Conservation (phyloP, 2,329 filamentous ascomycete genomes). For the Cordyceps pruinosa region DNA sequence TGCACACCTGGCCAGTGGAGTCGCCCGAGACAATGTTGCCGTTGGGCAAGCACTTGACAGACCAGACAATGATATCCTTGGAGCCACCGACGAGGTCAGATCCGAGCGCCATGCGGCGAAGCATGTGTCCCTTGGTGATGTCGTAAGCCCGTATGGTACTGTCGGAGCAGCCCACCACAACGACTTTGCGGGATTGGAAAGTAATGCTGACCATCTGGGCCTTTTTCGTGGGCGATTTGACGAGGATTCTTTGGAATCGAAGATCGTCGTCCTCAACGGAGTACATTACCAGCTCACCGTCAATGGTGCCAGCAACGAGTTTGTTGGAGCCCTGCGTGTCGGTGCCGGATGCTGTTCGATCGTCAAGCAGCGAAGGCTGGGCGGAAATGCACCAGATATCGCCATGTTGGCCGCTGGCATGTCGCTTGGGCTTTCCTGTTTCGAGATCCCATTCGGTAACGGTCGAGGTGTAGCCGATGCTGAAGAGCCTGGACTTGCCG, state of each 20-base stretch:
- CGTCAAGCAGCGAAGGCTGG: constrained; percentile 54
- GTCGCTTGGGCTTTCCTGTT: constrained; percentile 67
- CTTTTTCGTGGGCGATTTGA: constrained; percentile 73
- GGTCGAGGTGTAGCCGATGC: constrained; percentile 86
- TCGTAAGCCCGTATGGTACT: constrained; percentile 91
- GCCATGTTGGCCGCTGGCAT: constrained; percentile 86
- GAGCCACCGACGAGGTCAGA: constrained; percentile 68
- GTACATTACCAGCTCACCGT: constrained; percentile 82
- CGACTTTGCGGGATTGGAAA: constrained; percentile 76
- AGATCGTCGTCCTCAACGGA: constrained; percentile 80
- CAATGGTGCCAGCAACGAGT: constrained; percentile 80
- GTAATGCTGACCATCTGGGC: constrained; percentile 84
- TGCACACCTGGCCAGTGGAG: constrained; percentile 84
- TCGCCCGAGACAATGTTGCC: constrained; percentile 93
- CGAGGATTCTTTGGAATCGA: constrained; percentile 68
- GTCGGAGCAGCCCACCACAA: constrained; percentile 92
- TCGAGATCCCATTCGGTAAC: constrained; percentile 94
- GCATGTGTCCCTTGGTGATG: constrained; percentile 65
- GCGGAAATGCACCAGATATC: constrained; percentile 95
- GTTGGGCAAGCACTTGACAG: constrained; percentile 77
- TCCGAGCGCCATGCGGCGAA: constrained; percentile 81
- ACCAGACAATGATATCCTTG: constrained; percentile 87
- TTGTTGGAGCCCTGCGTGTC: constrained; percentile 42
- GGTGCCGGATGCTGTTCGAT: constrained; percentile 19
- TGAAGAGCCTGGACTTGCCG: constrained; percentile 82